phyloP scores from a whole-genome alignment of 768 basidiomycete genomes.

The Psilocybe cubensis region DNA sequence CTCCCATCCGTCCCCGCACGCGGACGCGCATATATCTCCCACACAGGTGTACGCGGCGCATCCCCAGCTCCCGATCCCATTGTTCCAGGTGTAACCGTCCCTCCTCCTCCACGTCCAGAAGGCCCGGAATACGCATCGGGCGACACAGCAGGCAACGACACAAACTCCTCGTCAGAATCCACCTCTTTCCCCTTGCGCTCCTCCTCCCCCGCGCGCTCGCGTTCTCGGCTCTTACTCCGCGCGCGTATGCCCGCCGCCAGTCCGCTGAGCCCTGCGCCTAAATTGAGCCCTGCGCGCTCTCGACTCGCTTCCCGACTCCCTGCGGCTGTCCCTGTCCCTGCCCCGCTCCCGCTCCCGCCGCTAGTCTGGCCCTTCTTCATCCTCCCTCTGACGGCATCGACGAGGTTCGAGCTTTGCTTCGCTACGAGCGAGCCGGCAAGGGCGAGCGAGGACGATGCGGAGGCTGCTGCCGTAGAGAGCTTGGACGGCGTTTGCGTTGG shows the following conservation, averaged over 20 bases:
- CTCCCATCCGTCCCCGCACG: constrained; percentile 13
- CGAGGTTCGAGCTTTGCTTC: constrained; percentile 3
- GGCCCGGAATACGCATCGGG: not conserved
- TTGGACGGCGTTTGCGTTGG: not conserved
- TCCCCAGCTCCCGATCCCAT: not conserved
- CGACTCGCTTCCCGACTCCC: not conserved
- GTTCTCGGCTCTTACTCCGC: not conserved
- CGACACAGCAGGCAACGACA: constrained; percentile 14
- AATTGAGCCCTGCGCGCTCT: no score
- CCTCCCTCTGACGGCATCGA: constrained; percentile 6
- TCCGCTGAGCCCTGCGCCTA: no score
- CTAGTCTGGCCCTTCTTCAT: no score
- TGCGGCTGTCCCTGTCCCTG: constrained; percentile 8
- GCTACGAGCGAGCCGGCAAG: not conserved
- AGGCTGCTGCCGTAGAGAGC: not conserved
- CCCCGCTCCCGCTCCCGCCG: not conserved
- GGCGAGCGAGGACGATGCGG: not conserved
- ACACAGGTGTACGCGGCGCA: constrained; percentile 3
- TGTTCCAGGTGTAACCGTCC: constrained; percentile 6
- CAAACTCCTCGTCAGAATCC: constrained; percentile 24
- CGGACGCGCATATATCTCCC: constrained; percentile 16
- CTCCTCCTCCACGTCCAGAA: not conserved
- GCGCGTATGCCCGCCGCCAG: not conserved
- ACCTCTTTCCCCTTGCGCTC: constrained; percentile 9
- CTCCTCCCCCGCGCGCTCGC: not conserved